phyloP scores from a whole-genome alignment of 805 yeast genomes.

The Scheffersomyces ergatensis region DNA sequence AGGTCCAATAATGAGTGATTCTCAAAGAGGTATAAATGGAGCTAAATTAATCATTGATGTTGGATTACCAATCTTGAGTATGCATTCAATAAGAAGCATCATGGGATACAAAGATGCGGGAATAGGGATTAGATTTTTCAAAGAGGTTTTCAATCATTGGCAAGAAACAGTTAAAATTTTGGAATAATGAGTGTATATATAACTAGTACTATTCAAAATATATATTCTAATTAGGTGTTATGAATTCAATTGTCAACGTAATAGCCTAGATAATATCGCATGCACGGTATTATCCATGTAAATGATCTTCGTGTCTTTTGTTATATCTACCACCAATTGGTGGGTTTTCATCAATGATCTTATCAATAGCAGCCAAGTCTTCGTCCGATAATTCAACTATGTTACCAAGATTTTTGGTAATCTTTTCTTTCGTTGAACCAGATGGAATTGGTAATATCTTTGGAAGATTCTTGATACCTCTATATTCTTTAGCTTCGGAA shows the following conservation, averaged over 20 bases:
- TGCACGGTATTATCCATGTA: too few species aligned
- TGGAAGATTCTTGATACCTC: slow-evolving; percentile 44
- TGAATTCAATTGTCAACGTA: too few species aligned
- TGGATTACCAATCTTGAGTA: slow-evolving; percentile 40
- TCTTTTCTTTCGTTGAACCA: slow-evolving; percentile 58
- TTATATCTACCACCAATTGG: slow-evolving; percentile 60
- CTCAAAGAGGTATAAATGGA: slow-evolving; percentile 21
- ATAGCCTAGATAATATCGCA: too few species aligned
- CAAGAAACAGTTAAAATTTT: slow-evolving; percentile 1
- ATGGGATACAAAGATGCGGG: slow-evolving; percentile 40
- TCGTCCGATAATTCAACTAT: slow-evolving; percentile 48
- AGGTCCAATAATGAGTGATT: slow-evolving; percentile 39
- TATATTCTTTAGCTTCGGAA: slow-evolving; percentile 57
- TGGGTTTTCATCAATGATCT: slow-evolving; percentile 38
- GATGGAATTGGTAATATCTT: slow-evolving; percentile 79
- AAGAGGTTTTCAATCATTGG: slow-evolving; percentile 30
- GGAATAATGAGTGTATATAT: too few species aligned
- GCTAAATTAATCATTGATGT: slow-evolving; percentile 31
- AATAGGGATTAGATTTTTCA: slow-evolving; percentile 32
- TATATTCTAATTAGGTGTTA: too few species aligned
- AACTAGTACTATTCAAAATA: too few species aligned
- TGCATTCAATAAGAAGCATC: slow-evolving; percentile 40
- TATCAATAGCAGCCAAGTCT: slow-evolving; percentile 54
- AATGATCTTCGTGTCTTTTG: too few species aligned
- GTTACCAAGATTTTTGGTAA: slow-evolving; percentile 55